phyloP scores from a whole-genome alignment of 2,329 filamentous ascomycete species.

The Neurospora crassa region DNA sequence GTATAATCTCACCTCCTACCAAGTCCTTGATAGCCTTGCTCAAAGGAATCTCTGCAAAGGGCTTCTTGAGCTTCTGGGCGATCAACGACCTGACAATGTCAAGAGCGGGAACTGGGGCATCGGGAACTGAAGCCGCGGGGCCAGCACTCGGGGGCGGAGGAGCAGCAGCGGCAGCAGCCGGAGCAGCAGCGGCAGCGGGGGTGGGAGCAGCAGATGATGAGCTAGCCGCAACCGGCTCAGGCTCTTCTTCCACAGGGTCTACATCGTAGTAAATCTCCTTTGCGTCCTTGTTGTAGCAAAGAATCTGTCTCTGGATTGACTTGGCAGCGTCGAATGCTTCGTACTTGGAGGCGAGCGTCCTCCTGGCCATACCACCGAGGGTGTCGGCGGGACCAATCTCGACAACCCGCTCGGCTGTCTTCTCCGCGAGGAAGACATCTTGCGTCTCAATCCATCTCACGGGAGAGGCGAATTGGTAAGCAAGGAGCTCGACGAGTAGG shows the following conservation, averaged over 20 bases:
- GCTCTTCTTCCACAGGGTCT: constrained; percentile 87
- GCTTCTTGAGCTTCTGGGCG: constrained; percentile 97
- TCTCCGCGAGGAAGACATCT: constrained; percentile 97
- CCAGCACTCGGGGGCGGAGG: constrained; percentile 64
- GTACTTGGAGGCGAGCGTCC: constrained; percentile 92
- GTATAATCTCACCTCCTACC: constrained; percentile 68
- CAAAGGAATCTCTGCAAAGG: constrained; percentile 75
- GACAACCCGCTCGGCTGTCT: constrained; percentile 92
- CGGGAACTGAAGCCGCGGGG: constrained; percentile 76
- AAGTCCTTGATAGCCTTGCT: constrained; percentile 98
- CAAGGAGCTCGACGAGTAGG: constrained; percentile 93
- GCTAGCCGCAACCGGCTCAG: constrained; percentile 40
- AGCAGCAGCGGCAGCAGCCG: constrained; percentile 43
- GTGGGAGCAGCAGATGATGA: constrained; percentile 35
- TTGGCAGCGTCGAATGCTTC: constrained; percentile 97
- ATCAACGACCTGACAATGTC: constrained; percentile 85
- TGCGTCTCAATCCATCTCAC: constrained; percentile 99
- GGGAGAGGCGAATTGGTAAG: constrained; percentile 97
- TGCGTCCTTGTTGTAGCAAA: constrained; percentile 98
- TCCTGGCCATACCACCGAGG: constrained; percentile 92
- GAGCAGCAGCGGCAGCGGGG: constrained; percentile 39
- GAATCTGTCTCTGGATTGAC: constrained; percentile 90
- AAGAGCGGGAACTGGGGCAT: constrained; percentile 77
- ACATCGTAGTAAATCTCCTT: constrained; percentile 99
- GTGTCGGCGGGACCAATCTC: constrained; percentile 97